Evolutionary conservation across 768 basidiomycete species (phyloP).

Genomic region (Pleurotus tuber-regium): DNA sequence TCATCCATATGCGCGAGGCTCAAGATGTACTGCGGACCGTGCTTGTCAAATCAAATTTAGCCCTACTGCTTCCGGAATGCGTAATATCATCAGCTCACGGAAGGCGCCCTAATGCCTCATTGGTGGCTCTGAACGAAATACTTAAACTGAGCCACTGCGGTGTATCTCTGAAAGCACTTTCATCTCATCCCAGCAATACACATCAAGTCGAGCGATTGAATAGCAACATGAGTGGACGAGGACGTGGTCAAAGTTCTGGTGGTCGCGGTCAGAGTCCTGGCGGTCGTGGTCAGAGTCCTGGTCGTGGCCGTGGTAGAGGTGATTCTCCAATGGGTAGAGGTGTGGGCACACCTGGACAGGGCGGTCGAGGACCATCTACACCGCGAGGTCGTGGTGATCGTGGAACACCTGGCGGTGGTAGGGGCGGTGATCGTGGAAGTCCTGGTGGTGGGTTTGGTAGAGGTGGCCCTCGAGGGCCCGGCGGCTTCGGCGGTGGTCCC

Average conservation of each 20-base stretch:
- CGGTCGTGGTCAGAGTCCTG: slow-evolving; percentile 19
- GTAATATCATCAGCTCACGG: neutral
- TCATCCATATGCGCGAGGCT: neutral
- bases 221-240: neutral
- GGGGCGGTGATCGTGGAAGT: slow-evolving; percentile 22
- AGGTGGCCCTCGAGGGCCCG: slow-evolving; percentile 15
- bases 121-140: neutral
- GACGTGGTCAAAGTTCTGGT: slow-evolving; percentile 17
- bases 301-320: slow-evolving; percentile 17
- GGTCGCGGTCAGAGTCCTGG: slow-evolving; percentile 20
- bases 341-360: slow-evolving; percentile 19
- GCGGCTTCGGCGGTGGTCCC: slow-evolving; percentile 19
- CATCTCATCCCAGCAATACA: neutral
- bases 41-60: neutral
- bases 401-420: slow-evolving; percentile 20
- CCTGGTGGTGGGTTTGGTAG: slow-evolving; percentile 22
- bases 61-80: neutral
- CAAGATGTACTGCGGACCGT: neutral
- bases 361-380: slow-evolving; percentile 25
- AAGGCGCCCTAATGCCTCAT: neutral
- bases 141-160: neutral
- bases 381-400: slow-evolving; percentile 20
- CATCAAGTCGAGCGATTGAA: too few species aligned
- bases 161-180: neutral
- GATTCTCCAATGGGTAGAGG: slow-evolving; percentile 19